Evolutionary conservation across 495 filamentous ascomycete genomes (phyloP).

Genomic region (Hypoxylon cercidicola): DNA sequence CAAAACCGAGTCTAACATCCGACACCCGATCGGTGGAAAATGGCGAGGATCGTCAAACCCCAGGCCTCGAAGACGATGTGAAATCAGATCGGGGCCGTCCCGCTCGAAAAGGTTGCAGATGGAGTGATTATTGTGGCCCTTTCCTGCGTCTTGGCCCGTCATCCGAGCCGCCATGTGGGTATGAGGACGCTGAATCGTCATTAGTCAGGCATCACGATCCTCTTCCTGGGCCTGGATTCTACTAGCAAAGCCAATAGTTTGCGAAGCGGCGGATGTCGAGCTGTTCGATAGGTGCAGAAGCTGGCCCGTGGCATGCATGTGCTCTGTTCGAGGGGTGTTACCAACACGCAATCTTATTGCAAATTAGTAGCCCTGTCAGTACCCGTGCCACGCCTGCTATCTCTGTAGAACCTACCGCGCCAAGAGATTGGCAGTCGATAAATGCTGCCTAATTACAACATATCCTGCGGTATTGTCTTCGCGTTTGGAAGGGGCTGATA

Average conservation of each 20-base stretch:
- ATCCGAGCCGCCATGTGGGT: background rate
- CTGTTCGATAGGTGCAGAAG: background rate
- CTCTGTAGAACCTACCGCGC: too few relatives aligned
- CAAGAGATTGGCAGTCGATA: too few relatives aligned
- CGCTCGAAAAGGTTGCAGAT: background rate
- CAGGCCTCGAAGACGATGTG: background rate
- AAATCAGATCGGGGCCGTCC: constrained; percentile 1
- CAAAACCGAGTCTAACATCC: background rate
- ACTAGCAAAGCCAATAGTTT: background rate
- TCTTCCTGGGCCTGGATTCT: background rate
- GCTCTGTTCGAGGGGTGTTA: too few relatives aligned
- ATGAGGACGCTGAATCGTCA: background rate
- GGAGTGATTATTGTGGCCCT: background rate
- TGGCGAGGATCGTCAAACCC: too few relatives aligned
- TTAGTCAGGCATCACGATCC: background rate
- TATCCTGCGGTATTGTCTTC: too few relatives aligned
- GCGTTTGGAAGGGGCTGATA: too few relatives aligned
- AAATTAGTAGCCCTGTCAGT: too few relatives aligned
- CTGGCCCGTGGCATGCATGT: too few relatives aligned
- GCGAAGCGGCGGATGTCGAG: background rate
- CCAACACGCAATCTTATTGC: too few relatives aligned
- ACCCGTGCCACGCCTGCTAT: too few relatives aligned
- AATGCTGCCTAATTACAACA: too few relatives aligned
- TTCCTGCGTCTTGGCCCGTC: background rate
- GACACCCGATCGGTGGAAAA: too few relatives aligned